Percentiles rank a stretch among this genome's conserved stretches.
phyloP scores from a whole-genome alignment of 345 rosid species.

The Linum usitatissimum region DNA sequence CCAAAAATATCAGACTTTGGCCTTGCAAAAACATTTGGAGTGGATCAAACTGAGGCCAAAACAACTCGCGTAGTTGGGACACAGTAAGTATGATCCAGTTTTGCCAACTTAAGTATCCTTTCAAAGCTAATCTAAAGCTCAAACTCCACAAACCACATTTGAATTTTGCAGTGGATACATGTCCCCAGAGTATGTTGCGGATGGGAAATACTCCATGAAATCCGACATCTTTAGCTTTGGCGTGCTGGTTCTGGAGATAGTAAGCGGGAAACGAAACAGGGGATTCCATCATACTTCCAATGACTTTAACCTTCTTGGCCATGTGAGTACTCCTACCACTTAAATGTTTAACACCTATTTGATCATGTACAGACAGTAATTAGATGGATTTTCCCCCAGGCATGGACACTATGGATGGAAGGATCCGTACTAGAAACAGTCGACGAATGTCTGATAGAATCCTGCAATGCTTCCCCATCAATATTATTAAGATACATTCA shows the following conservation, averaged over 20 bases:
- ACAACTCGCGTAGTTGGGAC: conserved; percentile 12
- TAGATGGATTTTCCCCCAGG: not conserved
- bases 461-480: not conserved
- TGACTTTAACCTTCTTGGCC: conserved; percentile 13
- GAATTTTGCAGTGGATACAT: conserved; percentile 10
- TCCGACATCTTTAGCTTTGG: conserved; percentile 16
- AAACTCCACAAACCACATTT: not conserved
- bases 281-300: conserved; percentile 6
- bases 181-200: conserved; percentile 12
- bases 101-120: not conserved
- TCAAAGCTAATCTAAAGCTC: not conserved
- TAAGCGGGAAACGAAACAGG: conserved; percentile 10
- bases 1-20: conserved; percentile 18
- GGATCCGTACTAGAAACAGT: not conserved
- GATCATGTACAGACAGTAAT: not conserved
- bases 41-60: conserved; percentile 10
- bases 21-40: conserved; percentile 12
- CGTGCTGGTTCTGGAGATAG: conserved; percentile 9
- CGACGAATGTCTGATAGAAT: not conserved
- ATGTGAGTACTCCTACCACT: not conserved
- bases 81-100: conserved; percentile 1
- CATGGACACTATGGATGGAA: conserved; percentile 11
- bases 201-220: conserved; percentile 12
- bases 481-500: conserved; percentile 10
- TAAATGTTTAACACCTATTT: not conserved